Conservation (phyloP, 106 monocot species). For the Allium sativum region DNA sequence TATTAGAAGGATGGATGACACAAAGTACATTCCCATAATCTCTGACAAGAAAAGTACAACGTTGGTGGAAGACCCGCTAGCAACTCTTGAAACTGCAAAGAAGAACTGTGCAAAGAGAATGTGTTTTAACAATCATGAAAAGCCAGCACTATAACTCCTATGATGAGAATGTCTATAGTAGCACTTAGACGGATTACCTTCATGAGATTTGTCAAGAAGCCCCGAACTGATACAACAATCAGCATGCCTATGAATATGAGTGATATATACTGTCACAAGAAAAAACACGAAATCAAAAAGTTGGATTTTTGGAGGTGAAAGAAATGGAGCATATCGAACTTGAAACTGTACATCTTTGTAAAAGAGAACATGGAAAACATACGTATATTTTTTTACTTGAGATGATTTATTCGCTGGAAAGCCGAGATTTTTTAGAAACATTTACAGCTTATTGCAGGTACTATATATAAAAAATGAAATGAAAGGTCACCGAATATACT, state of each 20-base stretch:
- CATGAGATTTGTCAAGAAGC: constrained; percentile 92
- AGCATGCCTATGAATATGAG: constrained; percentile 95
- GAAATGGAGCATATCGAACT: background rate
- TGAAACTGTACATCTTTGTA: background rate
- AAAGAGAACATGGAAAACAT: background rate
- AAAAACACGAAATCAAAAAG: background rate
- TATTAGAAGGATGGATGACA: constrained; percentile 91
- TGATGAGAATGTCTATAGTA: background rate
- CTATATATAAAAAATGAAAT: too few species aligned
- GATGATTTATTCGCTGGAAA: background rate
- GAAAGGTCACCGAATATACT: too few species aligned
- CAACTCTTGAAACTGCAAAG: constrained; percentile 94
- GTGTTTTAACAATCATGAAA: background rate
- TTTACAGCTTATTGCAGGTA: too few species aligned
- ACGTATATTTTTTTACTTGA: background rate
- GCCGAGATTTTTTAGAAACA: too few species aligned
- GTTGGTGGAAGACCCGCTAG: constrained; percentile 87
- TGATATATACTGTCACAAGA: constrained; percentile 72
- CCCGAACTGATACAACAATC: constrained; percentile 87
- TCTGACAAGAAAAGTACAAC: constrained; percentile 96
- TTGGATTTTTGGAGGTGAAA: background rate
- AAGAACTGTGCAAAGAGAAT: constrained; percentile 69
- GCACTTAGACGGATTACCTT: constrained; percentile 49
- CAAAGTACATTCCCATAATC: constrained; percentile 99
- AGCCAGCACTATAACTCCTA: background rate